Conservation (phyloP, 2,329 filamentous ascomycete species). For the Ceratocystis papillata region DNA sequence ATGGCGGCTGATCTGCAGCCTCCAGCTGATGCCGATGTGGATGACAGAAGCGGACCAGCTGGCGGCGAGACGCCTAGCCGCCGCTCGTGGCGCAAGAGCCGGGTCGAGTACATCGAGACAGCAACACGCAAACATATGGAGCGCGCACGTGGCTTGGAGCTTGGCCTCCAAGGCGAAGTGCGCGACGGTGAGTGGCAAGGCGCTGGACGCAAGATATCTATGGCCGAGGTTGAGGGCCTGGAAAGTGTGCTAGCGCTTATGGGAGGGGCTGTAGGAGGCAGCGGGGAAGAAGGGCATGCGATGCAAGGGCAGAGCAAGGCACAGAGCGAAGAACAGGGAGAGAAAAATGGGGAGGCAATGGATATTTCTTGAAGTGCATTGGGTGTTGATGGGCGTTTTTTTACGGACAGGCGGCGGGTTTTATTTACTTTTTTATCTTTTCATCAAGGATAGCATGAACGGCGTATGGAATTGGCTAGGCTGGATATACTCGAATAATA, state of each 20-base stretch:
- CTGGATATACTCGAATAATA: not conserved
- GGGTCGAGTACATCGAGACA: conserved; percentile 72
- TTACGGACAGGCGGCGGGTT: too few species aligned
- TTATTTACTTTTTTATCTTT: not conserved
- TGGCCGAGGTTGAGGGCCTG: conserved; percentile 47
- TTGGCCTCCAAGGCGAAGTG: conserved; percentile 50
- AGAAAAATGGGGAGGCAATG: not conserved
- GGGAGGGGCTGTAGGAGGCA: conserved; percentile 28
- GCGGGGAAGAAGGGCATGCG: not conserved
- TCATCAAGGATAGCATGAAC: not conserved
- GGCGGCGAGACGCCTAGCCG: conserved; percentile 29
- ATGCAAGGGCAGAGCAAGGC: conserved; percentile 10
- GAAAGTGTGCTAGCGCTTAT: conserved; percentile 42
- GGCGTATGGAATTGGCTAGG: conserved; percentile 2
- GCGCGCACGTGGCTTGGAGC: conserved; percentile 53
- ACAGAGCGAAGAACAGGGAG: conserved; percentile 1
- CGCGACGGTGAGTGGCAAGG: conserved; percentile 55
- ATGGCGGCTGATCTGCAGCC: conserved; percentile 52
- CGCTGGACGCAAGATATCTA: conserved; percentile 39
- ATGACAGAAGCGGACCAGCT: not conserved
- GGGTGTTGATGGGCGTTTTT: not conserved
- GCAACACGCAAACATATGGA: conserved; percentile 70
- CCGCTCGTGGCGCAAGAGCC: conserved; percentile 52
- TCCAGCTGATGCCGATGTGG: conserved; percentile 17
- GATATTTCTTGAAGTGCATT: not conserved